Evolutionary conservation across 495 filamentous ascomycete genomes (phyloP), one percentile per base, ranked within the genome.

Genomic region (Aspergillus ellipticus): DNA sequence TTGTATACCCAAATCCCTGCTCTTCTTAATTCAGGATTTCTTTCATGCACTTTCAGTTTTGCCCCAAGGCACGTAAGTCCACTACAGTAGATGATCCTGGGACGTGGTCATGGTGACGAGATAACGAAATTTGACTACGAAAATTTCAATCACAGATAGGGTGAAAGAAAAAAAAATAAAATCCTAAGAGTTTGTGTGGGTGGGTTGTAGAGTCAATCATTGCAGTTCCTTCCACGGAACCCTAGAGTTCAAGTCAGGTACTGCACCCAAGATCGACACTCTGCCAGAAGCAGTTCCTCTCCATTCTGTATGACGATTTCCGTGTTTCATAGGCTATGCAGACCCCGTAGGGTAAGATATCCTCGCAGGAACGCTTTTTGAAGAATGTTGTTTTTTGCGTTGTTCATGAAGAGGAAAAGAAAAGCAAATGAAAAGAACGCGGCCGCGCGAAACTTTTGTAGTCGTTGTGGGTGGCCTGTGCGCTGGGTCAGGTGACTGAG

Each of bases 221-320:
- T 87, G 84, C 82, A 81, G 72, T 81, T 79, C 78, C 78, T 75
- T 65, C 79, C 79, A 86, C 70, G 49, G 66, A 68, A 66, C 67
- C 61, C 47, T 55, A 66, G 66, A 69, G 66, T 41, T 66, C 61
- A 64, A 66, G 64, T 39, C 65, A 77, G 78, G 74, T 75, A 80
- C 79, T 80, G 82, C 84, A 87, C 84, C 84, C 84, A 87, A 85
- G 84, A 86, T 80, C 79, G 70, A 77, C 74, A 68, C 73, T 71
- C 73, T 73, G 61, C 61, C 59, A 59, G 56, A 39, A 46, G 59
- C 62, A 69, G 65, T 75, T 73, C 61, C 51, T 85, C 82, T 85
- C 79, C 83, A 82, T 85, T 83, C 83, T 79, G 63, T 74, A 76
- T 77, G 76, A 85, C 79, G 81, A 81, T 80, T 83, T 80, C 79